These are phyloP conservation scores for Starmerella apis DNA, from an alignment of 805 yeast genomes.

Conservation along the genomic window DNA sequence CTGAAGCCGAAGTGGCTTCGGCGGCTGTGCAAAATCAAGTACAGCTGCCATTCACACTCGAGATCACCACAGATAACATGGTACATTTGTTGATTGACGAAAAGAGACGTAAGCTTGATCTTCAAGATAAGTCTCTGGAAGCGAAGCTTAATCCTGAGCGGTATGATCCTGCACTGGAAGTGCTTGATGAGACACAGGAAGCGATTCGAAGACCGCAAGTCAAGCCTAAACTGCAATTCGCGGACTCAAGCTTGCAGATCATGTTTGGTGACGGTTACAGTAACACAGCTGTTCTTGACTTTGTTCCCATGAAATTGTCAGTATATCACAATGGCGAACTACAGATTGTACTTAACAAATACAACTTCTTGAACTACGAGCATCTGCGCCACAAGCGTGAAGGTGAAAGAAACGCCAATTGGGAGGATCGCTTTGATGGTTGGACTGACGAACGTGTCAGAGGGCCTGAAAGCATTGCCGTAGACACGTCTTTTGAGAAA, in stretches of 20 bases:
- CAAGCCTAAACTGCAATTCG: not conserved
- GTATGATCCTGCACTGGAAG: constrained; percentile 18
- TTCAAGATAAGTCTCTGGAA: constrained; percentile 10
- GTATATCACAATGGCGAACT: constrained; percentile 39
- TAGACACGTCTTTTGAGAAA: constrained; percentile 59
- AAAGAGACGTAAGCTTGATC: constrained; percentile 31
- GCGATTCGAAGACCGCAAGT: constrained; percentile 1
- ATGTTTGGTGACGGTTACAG: constrained; percentile 14
- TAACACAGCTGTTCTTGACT: constrained; percentile 37
- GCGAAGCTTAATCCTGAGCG: constrained; percentile 16
- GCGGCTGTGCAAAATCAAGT: constrained; percentile 27
- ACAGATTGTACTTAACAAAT: constrained; percentile 55
- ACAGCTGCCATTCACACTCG: constrained; percentile 47
- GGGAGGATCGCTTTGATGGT: constrained; percentile 65
- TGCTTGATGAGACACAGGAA: constrained; percentile 14
- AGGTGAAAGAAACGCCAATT: constrained; percentile 46
- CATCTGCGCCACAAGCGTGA: constrained; percentile 52
- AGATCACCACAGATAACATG: constrained; percentile 49
- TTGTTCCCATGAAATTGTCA: constrained; percentile 43
- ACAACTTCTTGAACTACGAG: constrained; percentile 67
- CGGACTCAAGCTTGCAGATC: not conserved
- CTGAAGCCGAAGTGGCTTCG: constrained; percentile 10
- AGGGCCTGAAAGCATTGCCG: constrained; percentile 74
- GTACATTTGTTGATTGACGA: constrained; percentile 65
- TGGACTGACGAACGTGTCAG: constrained; percentile 49